phyloP scores from a whole-genome alignment of 2,329 filamentous ascomycete genomes.

The Apiospora saccharicola region DNA sequence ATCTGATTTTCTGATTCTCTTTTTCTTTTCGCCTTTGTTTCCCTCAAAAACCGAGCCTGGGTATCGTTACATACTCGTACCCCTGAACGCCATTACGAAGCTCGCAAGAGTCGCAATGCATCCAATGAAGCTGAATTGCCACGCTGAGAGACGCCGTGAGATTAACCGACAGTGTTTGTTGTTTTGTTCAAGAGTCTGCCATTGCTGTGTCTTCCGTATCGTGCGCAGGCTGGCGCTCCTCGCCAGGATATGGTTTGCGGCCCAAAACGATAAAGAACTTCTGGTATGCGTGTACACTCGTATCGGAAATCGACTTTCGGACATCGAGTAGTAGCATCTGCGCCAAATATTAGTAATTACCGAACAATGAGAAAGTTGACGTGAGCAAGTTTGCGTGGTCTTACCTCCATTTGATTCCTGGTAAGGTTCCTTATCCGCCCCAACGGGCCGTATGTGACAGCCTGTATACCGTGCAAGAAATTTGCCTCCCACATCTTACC shows the following conservation, averaged over 20 bases:
- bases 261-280: conserved; percentile 59
- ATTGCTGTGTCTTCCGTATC: conserved; percentile 6
- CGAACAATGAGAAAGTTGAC: not conserved
- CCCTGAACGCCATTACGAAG: not conserved
- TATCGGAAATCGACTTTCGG: conserved; percentile 54
- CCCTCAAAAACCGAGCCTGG: not conserved
- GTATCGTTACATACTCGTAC: not conserved
- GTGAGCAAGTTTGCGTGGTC: conserved; percentile 28
- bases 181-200: conserved; percentile 1
- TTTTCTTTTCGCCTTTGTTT: not conserved
- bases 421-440: conserved; percentile 50
- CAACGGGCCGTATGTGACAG: conserved; percentile 51
- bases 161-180: not conserved
- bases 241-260: conserved; percentile 54
- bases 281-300: conserved; percentile 56
- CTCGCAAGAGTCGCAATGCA: not conserved
- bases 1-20: not conserved
- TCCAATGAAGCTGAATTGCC: not conserved
- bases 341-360: not conserved
- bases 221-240: conserved; percentile 30
- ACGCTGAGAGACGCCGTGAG: not conserved
- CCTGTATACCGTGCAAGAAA: conserved; percentile 52
- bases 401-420: conserved; percentile 58
- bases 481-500: conserved; percentile 56
- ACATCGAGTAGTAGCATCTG: conserved; percentile 59